Evolutionary conservation across 345 rosid species (phyloP).

Genomic region (Arabis hirsuta): DNA sequence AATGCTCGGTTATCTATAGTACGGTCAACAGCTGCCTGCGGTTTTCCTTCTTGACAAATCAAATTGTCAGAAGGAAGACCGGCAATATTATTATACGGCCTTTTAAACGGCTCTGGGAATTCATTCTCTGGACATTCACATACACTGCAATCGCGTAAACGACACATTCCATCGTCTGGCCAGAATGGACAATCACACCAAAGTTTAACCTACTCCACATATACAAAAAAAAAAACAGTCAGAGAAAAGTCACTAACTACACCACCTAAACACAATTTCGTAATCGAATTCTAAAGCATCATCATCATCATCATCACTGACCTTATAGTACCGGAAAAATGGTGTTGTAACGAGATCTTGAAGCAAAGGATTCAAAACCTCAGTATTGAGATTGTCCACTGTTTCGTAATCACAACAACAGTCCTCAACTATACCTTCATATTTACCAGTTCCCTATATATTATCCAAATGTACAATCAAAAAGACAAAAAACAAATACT

Average conservation of each 20-base stretch:
- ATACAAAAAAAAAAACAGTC: background rate
- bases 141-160: conserved; percentile 91
- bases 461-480: background rate
- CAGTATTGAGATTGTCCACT: conserved; percentile 72
- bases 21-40: conserved; percentile 86
- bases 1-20: conserved; percentile 78
- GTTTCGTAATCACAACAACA: conserved; percentile 96
- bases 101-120: conserved; percentile 79
- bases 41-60: conserved; percentile 93
- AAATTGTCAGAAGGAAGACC: conserved; percentile 71
- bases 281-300: background rate
- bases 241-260: conserved; percentile 1
- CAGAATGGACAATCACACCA: conserved; percentile 99
- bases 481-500: background rate
- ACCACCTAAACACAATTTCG: background rate
- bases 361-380: conserved; percentile 76
- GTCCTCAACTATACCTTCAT: conserved; percentile 80
- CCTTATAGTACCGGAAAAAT: conserved; percentile 94
- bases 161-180: conserved; percentile 99
- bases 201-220: conserved; percentile 63
- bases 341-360: conserved; percentile 87
- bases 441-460: conserved; percentile 53
- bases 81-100: conserved; percentile 42
- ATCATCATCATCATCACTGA: conserved; percentile 34
- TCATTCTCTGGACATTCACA: conserved; percentile 97